Evolutionary conservation across 1,139 yeast genomes (phyloP).

Genomic region (Pneumocystis carinii): DNA sequence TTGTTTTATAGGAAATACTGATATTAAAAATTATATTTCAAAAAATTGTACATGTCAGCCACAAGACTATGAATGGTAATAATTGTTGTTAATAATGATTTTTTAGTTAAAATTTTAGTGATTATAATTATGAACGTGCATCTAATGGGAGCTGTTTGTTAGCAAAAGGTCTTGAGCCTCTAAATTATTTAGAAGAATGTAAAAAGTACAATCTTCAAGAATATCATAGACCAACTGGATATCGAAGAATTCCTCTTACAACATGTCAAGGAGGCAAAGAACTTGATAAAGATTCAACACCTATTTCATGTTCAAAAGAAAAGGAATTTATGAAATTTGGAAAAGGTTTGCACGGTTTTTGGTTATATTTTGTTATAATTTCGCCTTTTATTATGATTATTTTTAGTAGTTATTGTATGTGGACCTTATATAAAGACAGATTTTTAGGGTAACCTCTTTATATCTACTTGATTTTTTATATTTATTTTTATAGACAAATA

Average conservation of each 20-base stretch:
- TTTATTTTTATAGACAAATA: constrained; percentile 15
- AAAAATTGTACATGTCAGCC: constrained; percentile 74
- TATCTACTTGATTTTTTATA: constrained; percentile 17
- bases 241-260: constrained; percentile 56
- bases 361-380: constrained; percentile 35
- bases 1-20: constrained; percentile 61
- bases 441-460: constrained; percentile 38
- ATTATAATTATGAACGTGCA: constrained; percentile 59
- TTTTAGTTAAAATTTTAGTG: constrained; percentile 25
- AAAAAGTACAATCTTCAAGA: constrained; percentile 39
- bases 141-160: constrained; percentile 75
- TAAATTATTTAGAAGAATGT: constrained; percentile 52
- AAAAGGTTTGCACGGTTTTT: constrained; percentile 39
- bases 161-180: constrained; percentile 52
- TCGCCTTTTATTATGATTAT: constrained; percentile 46
- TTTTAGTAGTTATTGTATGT: constrained; percentile 37
- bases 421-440: constrained; percentile 51
- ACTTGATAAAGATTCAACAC: constrained; percentile 49
- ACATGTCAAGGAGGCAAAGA: constrained; percentile 60
- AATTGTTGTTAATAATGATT: neutral
- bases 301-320: constrained; percentile 65
- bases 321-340: constrained; percentile 48
- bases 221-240: constrained; percentile 68
- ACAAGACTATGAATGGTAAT: constrained; percentile 66
- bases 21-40: constrained; percentile 42